Conservation (phyloP, 805 yeast species). For the Cyberlindnera nakhonratchasimensis region DNA sequence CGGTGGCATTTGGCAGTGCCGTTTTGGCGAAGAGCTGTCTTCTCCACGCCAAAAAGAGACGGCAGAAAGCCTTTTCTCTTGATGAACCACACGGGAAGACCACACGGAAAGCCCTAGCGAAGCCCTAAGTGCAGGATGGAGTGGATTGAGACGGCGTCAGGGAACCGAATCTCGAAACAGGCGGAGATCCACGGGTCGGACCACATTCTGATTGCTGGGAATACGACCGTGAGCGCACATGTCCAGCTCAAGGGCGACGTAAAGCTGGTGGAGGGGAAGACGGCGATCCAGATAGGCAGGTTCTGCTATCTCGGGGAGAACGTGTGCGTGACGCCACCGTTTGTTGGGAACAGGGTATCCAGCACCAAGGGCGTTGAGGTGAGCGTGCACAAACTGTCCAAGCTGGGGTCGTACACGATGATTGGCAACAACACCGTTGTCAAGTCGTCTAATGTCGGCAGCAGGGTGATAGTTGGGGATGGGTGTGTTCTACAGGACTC, state of each 20-base stretch:
- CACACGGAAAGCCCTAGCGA: neutral
- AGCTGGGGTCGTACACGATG: slow-evolving; percentile 45
- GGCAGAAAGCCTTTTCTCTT: no score
- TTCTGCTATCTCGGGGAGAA: slow-evolving; percentile 37
- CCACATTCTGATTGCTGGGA: slow-evolving; percentile 43
- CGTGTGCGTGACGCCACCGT: slow-evolving; percentile 33
- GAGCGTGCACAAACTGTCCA: slow-evolving; percentile 28
- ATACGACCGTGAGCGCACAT: slow-evolving; percentile 38
- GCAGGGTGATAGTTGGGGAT: slow-evolving; percentile 44
- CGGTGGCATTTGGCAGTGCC: neutral
- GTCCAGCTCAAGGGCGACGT: slow-evolving; percentile 28
- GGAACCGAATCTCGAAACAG: slow-evolving; percentile 45
- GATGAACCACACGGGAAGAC: no score
- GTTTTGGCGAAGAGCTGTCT: neutral
- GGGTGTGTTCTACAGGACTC: slow-evolving; percentile 36
- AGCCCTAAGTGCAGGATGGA: slow-evolving; percentile 3
- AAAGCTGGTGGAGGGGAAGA: slow-evolving; percentile 32
- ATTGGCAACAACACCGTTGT: slow-evolving; percentile 37
- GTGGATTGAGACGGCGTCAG: slow-evolving; percentile 48
- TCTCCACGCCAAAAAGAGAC: no score
- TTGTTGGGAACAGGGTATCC: slow-evolving; percentile 10
- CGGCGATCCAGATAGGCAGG: slow-evolving; percentile 43
- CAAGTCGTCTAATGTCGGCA: slow-evolving; percentile 42
- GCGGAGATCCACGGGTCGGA: slow-evolving; percentile 43
- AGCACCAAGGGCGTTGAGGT: slow-evolving; percentile 4